Conservation (phyloP, 805 yeast genomes). For the Ogataea methanolica region DNA sequence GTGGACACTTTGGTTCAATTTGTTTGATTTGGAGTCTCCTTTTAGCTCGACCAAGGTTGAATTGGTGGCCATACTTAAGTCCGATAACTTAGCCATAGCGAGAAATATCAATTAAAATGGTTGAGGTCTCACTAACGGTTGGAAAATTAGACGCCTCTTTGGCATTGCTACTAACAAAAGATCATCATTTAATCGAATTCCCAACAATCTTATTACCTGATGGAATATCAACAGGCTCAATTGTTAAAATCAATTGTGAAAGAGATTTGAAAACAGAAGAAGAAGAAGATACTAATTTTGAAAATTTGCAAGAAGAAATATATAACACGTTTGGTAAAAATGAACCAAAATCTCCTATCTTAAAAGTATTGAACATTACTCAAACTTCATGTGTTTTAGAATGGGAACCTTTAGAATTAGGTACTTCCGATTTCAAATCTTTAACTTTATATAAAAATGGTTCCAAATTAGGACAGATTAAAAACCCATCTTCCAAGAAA, state of each 20-base stretch:
- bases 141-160: slow-evolving; percentile 95
- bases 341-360: slow-evolving; percentile 66
- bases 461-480: slow-evolving; percentile 72
- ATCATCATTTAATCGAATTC: slow-evolving; percentile 92
- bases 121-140: slow-evolving; percentile 88
- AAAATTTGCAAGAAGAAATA: slow-evolving; percentile 67
- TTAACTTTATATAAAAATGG: slow-evolving; percentile 74
- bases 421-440: slow-evolving; percentile 74
- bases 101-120: slow-evolving; percentile 39
- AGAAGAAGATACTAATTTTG: slow-evolving; percentile 55
- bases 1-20: background rate
- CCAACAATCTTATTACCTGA: slow-evolving; percentile 93
- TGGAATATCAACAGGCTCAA: slow-evolving; percentile 88
- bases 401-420: slow-evolving; percentile 86
- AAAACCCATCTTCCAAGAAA: slow-evolving; percentile 71
- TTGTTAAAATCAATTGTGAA: slow-evolving; percentile 80
- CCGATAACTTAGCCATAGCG: background rate
- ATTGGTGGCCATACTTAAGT: background rate
- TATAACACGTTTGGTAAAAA: slow-evolving; percentile 65
- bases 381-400: slow-evolving; percentile 93
- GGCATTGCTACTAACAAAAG: slow-evolving; percentile 79
- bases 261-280: slow-evolving; percentile 66
- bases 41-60: too few relatives aligned
- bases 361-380: slow-evolving; percentile 72
- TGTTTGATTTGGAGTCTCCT: background rate